Percentiles rank a stretch among this genome's conserved stretches.
Conservation (phyloP, 352 stramenopile species). For the Pythium folliculosum region DNA sequence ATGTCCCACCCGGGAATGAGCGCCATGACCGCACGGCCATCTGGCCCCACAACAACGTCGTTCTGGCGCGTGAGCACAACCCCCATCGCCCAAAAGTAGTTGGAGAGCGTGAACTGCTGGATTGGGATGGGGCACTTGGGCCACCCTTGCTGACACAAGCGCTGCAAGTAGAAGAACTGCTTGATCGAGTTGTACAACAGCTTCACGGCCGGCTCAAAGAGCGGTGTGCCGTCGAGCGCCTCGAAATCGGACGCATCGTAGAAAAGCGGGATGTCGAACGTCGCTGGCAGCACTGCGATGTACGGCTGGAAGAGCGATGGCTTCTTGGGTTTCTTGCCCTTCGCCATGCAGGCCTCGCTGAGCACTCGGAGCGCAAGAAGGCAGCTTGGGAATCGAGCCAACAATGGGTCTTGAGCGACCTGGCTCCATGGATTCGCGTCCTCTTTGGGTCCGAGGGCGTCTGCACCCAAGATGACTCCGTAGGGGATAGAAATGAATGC, state of each 20-base stretch:
- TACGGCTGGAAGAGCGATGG: conserved; percentile 46
- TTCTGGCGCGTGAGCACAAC: conserved; percentile 71
- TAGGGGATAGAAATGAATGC: conserved; percentile 44
- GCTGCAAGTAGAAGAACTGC: conserved; percentile 55
- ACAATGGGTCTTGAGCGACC: conserved; percentile 36
- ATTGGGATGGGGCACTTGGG: conserved; percentile 30
- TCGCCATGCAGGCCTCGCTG: conserved; percentile 27
- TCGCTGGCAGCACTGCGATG: conserved; percentile 41
- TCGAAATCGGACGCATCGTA: conserved; percentile 50
- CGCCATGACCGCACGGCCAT: conserved; percentile 35
- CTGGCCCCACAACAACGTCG: conserved; percentile 34
- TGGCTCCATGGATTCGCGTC: conserved; percentile 28
- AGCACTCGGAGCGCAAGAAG: conserved; percentile 47
- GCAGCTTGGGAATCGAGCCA: conserved; percentile 44
- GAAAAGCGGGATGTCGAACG: conserved; percentile 51
- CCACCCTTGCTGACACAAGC: conserved; percentile 29
- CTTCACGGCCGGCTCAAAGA: conserved; percentile 44
- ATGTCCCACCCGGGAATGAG: conserved; percentile 69
- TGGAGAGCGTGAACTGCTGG: conserved; percentile 46
- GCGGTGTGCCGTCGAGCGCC: conserved; percentile 38
- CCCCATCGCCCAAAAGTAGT: conserved; percentile 58
- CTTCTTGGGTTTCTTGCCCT: background rate
- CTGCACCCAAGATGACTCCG: conserved; percentile 31
- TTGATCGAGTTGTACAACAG: conserved; percentile 64
- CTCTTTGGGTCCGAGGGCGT: conserved; percentile 23